phyloP scores from a whole-genome alignment of 2,329 filamentous ascomycete genomes.

The Exophiala mesophila region DNA sequence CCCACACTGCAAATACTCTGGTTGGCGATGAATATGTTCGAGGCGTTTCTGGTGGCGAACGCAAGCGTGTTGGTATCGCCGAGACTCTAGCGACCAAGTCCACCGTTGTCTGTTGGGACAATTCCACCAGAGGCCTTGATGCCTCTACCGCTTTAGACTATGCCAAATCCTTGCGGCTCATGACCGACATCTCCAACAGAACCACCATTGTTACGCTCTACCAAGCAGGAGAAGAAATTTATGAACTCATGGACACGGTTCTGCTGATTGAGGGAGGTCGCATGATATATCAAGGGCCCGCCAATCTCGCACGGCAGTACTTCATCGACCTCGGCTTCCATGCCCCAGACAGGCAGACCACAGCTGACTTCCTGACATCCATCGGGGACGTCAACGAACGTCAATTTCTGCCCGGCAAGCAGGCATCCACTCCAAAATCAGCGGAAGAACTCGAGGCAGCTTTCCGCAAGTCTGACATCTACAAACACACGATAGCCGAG shows the following conservation, averaged over 20 bases:
- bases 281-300: conserved; percentile 62
- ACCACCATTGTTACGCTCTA: conserved; percentile 69
- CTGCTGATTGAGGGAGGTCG: conserved; percentile 69
- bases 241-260: conserved; percentile 74
- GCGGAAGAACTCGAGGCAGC: conserved; percentile 63
- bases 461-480: conserved; percentile 60
- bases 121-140: conserved; percentile 73
- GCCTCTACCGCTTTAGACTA: conserved; percentile 75
- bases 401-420: conserved; percentile 60
- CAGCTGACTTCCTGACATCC: conserved; percentile 72
- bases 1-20: conserved; percentile 67
- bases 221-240: conserved; percentile 65
- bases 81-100: conserved; percentile 71
- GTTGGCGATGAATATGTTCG: conserved; percentile 70
- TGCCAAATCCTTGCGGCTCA: conserved; percentile 62
- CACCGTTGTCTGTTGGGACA: conserved; percentile 73
- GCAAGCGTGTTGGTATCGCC: conserved; percentile 74
- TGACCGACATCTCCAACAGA: conserved; percentile 70
- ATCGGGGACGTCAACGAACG: conserved; percentile 70
- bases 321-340: conserved; percentile 63
- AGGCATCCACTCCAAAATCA: conserved; percentile 63
- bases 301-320: conserved; percentile 58
- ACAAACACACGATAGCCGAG: conserved; percentile 57
- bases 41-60: conserved; percentile 73
- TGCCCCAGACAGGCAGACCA: conserved; percentile 60